These are phyloP conservation scores for Stephanodiscus triporus DNA, from an alignment of 108 stramenopile species.

Conservation along the genomic window DNA sequence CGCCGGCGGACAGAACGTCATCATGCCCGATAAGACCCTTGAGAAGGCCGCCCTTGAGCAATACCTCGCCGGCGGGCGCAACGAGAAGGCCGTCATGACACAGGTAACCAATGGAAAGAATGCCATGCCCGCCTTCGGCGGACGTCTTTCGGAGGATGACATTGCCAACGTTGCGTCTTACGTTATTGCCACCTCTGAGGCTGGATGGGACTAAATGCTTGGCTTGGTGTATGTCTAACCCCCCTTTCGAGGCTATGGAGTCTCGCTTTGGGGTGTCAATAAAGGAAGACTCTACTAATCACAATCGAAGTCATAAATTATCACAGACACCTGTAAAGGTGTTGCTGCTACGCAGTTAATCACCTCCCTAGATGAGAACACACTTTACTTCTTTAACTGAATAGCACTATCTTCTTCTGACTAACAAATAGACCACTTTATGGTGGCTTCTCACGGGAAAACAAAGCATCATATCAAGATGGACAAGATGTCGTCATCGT, in stretches of 20 bases:
- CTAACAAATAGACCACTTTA: too few relatives aligned
- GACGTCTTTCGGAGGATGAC: conserved; percentile 89
- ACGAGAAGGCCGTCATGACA: conserved; percentile 79
- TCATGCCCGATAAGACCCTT: conserved; percentile 94
- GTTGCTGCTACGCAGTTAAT: conserved; percentile 16
- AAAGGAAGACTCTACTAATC: neutral
- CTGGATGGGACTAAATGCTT: conserved; percentile 74
- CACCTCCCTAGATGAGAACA: neutral
- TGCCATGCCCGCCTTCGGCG: conserved; percentile 96
- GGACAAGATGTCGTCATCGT: too few relatives aligned
- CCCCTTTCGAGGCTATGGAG: neutral
- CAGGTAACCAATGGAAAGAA: conserved; percentile 97
- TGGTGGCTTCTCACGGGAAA: too few relatives aligned
- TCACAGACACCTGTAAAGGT: conserved; percentile 8
- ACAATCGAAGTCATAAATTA: neutral
- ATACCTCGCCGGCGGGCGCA: conserved; percentile 88
- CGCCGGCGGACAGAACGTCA: conserved; percentile 94
- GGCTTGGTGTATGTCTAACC: neutral
- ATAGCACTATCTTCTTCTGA: too few relatives aligned
- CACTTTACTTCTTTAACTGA: neutral
- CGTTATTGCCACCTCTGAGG: conserved; percentile 81
- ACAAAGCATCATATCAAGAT: too few relatives aligned
- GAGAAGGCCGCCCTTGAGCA: conserved; percentile 91
- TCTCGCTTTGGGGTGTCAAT: neutral
- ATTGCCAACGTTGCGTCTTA: conserved; percentile 91